Evolutionary conservation across 768 basidiomycete genomes (phyloP), one percentile per base, ranked within the genome.

Genomic region (Lepiota brunneoincarnata): DNA sequence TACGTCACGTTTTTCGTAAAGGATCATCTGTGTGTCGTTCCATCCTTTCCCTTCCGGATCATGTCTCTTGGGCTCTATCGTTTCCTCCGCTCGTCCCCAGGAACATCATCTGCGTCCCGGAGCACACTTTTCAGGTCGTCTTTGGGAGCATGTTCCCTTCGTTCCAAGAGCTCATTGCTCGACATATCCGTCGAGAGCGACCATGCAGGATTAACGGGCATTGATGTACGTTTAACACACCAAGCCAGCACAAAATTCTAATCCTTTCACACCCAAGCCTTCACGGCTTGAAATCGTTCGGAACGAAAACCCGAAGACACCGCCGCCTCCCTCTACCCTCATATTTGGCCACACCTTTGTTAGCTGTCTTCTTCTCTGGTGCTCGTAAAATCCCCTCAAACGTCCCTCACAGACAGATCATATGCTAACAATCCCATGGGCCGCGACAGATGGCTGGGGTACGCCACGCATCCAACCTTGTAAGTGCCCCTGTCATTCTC

Each of bases 271-370:
- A 3, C 49, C 3, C 55, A n/a, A 90, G 87, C 74, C 78, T 40
- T 75, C 77, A 1, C 67, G 69, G 39, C 77, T 90, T 38, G 71
- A 81, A 56, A 61, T 88, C 21, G 69, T 64, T 9, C 69, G 65
- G 44, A 85, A 75, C 28, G 17, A 67, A 18, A 77, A 72, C 23
- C 91, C 88, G 0, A 82, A 81, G 58, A 68, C 76, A 6, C 73
- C 81, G 5, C 91, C 93, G 2, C 78, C 84, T 0, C 75, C 85
- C 10, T 79, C 83, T 1, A 76, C 76, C 31, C 79, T 97, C 51
- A 76, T 87, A 6, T 98, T 96, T 63, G 95, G 95, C 0, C 85
- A 83, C 64, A 89, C 84, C 20, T 95, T 96, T 63, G 87, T 89
- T 64, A 72, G 84, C 69, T 66, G 47, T 41, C 39, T 28, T 7